phyloP scores from a whole-genome alignment of 805 yeast genomes.

The Metschnikowia peoriensis region DNA sequence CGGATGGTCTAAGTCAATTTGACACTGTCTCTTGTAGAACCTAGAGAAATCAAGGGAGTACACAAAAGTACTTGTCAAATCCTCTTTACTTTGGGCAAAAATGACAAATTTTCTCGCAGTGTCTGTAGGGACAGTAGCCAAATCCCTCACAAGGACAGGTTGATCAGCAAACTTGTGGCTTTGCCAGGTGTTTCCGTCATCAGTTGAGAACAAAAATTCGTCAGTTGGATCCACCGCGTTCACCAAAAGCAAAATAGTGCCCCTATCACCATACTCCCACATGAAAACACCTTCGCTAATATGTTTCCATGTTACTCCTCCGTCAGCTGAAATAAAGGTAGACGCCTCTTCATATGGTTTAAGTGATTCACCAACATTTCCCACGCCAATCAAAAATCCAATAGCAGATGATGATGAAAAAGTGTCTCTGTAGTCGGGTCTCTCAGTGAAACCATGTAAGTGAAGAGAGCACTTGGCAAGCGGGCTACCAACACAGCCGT shows the following conservation, averaged over 20 bases:
- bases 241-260: slow-evolving; percentile 77
- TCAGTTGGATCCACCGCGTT: slow-evolving; percentile 58
- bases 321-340: slow-evolving; percentile 84
- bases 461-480: slow-evolving; percentile 72
- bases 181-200: slow-evolving; percentile 78
- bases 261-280: slow-evolving; percentile 98
- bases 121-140: slow-evolving; percentile 89
- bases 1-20: slow-evolving; percentile 42
- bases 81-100: slow-evolving; percentile 37
- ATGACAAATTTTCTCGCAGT: slow-evolving; percentile 77
- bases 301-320: slow-evolving; percentile 87
- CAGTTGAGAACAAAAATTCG: slow-evolving; percentile 60
- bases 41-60: slow-evolving; percentile 38
- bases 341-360: slow-evolving; percentile 50
- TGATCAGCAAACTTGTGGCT: slow-evolving; percentile 61
- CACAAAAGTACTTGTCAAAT: slow-evolving; percentile 44
- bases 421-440: slow-evolving; percentile 79
- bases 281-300: slow-evolving; percentile 67
- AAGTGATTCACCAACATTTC: slow-evolving; percentile 76
- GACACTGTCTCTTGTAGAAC: slow-evolving; percentile 38
- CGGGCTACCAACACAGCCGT: slow-evolving; percentile 49
- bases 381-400: slow-evolving; percentile 89
- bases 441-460: slow-evolving; percentile 87
- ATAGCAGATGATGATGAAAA: slow-evolving; percentile 85
- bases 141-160: slow-evolving; percentile 58